phyloP scores from a whole-genome alignment of 371 early-diverging fungal species.

The Mucor lusitanicus region DNA sequence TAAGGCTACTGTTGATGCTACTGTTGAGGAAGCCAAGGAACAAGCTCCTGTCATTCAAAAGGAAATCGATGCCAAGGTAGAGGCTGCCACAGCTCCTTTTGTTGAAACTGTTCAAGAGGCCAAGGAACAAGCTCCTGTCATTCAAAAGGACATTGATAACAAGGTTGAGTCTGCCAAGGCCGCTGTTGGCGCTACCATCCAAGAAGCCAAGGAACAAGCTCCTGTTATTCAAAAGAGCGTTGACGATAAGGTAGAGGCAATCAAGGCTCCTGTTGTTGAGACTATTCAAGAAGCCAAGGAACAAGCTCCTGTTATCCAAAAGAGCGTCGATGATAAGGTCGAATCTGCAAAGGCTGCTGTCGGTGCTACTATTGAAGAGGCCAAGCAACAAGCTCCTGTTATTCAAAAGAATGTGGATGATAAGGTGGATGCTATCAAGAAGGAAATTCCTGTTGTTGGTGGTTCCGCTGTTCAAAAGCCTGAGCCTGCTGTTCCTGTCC shows the following conservation, averaged over 20 bases:
- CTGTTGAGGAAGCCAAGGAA: slow-evolving; percentile 8
- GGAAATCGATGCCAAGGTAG: background rate
- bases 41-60: slow-evolving; percentile 14
- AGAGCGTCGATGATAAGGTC: background rate
- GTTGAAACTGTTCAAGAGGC: slow-evolving; percentile 8
- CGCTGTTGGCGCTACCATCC: background rate
- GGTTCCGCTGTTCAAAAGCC: slow-evolving; percentile 17
- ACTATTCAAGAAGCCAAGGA: slow-evolving; percentile 9
- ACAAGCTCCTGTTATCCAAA: slow-evolving; percentile 13
- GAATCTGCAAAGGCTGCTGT: slow-evolving; percentile 8
- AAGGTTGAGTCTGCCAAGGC: slow-evolving; percentile 9
- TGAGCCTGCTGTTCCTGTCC: slow-evolving; percentile 24
- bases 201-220: slow-evolving; percentile 12
- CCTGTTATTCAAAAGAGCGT: slow-evolving; percentile 12
- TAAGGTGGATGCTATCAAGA: slow-evolving; percentile 1
- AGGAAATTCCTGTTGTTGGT: background rate
- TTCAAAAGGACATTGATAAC: slow-evolving; percentile 1
- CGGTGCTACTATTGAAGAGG: slow-evolving; percentile 7
- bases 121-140: slow-evolving; percentile 5
- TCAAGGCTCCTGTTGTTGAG: slow-evolving; percentile 2
- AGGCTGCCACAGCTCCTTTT: slow-evolving; percentile 5
- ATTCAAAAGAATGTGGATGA: slow-evolving; percentile 1
- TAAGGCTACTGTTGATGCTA: slow-evolving; percentile 5
- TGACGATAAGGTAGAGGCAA: background rate
- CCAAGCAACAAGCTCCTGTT: slow-evolving; percentile 5